These are phyloP conservation scores for Amanita muscaria DNA, from an alignment of 768 basidiomycete species.

Conservation along the genomic window DNA sequence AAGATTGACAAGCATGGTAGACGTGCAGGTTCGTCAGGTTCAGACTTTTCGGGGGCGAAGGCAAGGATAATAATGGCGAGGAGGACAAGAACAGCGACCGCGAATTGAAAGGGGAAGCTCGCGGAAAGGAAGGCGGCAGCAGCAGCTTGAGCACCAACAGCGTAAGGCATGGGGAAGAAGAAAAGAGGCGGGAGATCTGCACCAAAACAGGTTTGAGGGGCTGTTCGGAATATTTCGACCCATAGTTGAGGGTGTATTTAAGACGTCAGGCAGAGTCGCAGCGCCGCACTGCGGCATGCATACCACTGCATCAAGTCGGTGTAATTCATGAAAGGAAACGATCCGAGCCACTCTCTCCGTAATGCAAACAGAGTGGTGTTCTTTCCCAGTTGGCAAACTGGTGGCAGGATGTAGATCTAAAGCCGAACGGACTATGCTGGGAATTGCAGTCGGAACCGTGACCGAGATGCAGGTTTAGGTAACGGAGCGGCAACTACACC, in stretches of 20 bases:
- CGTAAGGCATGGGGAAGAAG: slow-evolving; percentile 37
- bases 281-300: too few species aligned
- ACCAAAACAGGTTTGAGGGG: not conserved
- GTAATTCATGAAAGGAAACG: not conserved
- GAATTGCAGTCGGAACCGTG: not conserved
- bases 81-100: slow-evolving; percentile 38
- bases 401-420: not conserved
- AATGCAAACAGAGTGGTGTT: slow-evolving; percentile 1
- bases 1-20: slow-evolving; percentile 53
- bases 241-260: slow-evolving; percentile 2
- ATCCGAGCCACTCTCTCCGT: not conserved
- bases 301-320: slow-evolving; percentile 2
- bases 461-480: slow-evolving; percentile 1
- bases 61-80: slow-evolving; percentile 35
- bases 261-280: not conserved
- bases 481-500: not conserved
- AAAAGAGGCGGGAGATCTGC: slow-evolving; percentile 14
- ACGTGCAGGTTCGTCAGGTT: slow-evolving; percentile 40
- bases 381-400: not conserved
- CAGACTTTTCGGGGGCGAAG: slow-evolving; percentile 40
- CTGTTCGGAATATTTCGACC: slow-evolving; percentile 3
- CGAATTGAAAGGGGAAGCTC: slow-evolving; percentile 40
- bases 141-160: slow-evolving; percentile 40
- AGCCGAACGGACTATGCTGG: not conserved
- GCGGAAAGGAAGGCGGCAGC: slow-evolving; percentile 41